phyloP scores from a whole-genome alignment of 2,329 filamentous ascomycete species.

The Cladosporium sp. region DNA sequence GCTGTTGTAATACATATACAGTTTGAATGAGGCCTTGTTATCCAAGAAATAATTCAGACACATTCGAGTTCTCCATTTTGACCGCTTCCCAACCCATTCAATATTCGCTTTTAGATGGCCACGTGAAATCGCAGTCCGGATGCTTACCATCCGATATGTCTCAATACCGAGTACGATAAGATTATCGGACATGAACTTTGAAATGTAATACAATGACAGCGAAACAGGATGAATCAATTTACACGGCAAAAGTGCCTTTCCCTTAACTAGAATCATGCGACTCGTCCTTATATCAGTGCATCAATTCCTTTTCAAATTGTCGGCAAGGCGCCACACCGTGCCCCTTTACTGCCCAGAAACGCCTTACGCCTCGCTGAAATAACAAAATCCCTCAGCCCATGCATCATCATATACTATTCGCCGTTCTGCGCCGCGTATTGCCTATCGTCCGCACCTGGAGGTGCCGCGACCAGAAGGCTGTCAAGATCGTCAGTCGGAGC shows the following conservation, averaged over 20 bases:
- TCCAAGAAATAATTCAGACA: background rate
- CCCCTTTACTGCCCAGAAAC: background rate
- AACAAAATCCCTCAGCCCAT: background rate
- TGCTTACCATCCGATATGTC: background rate
- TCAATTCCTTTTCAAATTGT: background rate
- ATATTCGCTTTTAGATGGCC: background rate
- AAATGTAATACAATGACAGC: background rate
- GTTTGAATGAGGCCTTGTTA: background rate
- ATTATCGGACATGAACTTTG: background rate
- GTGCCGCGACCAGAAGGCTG: slow-evolving; percentile 63
- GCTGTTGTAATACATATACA: background rate
- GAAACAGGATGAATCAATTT: background rate
- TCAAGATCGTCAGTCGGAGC: slow-evolving; percentile 45
- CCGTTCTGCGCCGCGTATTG: slow-evolving; percentile 85
- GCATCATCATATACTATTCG: slow-evolving; percentile 54
- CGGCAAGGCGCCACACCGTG: background rate
- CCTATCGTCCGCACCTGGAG: slow-evolving; percentile 74
- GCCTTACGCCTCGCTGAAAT: slow-evolving; percentile 15
- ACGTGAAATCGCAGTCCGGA: background rate
- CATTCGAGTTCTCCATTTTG: background rate
- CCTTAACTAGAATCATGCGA: background rate
- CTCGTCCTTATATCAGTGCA: background rate
- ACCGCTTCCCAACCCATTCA: background rate
- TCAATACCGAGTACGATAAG: background rate
- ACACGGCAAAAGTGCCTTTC: background rate